phyloP scores from a whole-genome alignment of 2,329 filamentous ascomycete genomes.

The Cercospora janseana region DNA sequence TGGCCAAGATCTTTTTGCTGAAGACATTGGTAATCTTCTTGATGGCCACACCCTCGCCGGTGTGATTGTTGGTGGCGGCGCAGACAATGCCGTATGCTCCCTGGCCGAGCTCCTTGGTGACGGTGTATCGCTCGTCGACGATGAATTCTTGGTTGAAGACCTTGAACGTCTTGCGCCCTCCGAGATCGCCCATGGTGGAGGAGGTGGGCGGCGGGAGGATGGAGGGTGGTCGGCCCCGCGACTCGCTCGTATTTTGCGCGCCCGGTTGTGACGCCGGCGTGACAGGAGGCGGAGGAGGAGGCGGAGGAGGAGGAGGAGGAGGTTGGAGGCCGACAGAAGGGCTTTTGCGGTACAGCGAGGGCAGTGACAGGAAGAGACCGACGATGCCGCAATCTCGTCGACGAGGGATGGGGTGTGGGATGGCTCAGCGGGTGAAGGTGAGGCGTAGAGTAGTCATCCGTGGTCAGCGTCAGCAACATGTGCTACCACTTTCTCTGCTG shows the following conservation, averaged over 20 bases:
- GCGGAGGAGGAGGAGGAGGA: neutral
- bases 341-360: no score
- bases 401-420: no score
- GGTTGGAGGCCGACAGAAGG: no score
- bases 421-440: no score
- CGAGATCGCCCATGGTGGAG: slow-evolving; percentile 56
- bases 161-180: slow-evolving; percentile 90
- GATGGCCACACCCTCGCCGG: slow-evolving; percentile 90
- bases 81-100: slow-evolving; percentile 99
- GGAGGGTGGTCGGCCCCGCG: neutral
- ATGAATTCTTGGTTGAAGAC: slow-evolving; percentile 99
- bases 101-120: slow-evolving; percentile 97
- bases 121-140: slow-evolving; percentile 95
- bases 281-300: no score
- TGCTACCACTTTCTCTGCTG: no score
- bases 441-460: no score
- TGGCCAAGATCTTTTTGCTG: slow-evolving; percentile 99
- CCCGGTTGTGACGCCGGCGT: no score
- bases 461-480: no score
- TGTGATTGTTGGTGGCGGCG: slow-evolving; percentile 87
- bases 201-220: neutral
- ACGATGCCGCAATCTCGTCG: no score
- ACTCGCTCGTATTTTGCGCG: no score
- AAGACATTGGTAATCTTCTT: slow-evolving; percentile 99
- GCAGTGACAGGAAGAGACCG: no score